These are phyloP conservation scores for Chalciporus sp. DNA, from an alignment of 1,284 basidiomycete species.

Conservation along the genomic window DNA sequence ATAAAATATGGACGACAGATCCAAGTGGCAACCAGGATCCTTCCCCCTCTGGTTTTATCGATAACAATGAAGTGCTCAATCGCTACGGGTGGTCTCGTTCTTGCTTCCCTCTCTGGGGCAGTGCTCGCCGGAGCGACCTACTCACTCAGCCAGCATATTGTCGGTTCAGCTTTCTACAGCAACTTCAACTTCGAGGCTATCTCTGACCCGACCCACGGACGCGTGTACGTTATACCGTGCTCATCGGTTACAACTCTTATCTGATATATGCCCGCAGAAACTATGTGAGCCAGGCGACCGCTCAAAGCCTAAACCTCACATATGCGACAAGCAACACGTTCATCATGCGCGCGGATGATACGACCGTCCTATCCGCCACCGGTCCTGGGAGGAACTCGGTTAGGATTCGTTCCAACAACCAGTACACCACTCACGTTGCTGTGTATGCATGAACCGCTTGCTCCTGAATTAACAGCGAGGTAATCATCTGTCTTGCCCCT, in stretches of 20 bases:
- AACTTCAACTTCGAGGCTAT: slow-evolving; percentile 48
- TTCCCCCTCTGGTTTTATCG: neutral
- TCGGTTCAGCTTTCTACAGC: slow-evolving; percentile 45
- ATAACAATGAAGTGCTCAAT: slow-evolving; percentile 20
- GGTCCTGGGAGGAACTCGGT: slow-evolving; percentile 64
- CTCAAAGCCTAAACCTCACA: slow-evolving; percentile 48
- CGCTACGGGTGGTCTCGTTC: slow-evolving; percentile 4
- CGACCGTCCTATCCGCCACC: slow-evolving; percentile 43
- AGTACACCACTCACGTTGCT: slow-evolving; percentile 55
- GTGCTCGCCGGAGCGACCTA: slow-evolving; percentile 40
- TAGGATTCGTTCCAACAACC: slow-evolving; percentile 52
- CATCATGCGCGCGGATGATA: slow-evolving; percentile 56
- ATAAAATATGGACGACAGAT: slow-evolving; percentile 15
- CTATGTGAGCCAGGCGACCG: slow-evolving; percentile 52
- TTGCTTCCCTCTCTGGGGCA: slow-evolving; percentile 16
- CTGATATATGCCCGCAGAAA: slow-evolving; percentile 38
- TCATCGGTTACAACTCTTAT: neutral
- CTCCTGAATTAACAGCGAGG: neutral
- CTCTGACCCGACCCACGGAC: slow-evolving; percentile 48
- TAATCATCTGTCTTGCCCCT: slow-evolving; percentile 5
- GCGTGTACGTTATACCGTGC: slow-evolving; percentile 40
- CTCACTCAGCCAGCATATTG: slow-evolving; percentile 38
- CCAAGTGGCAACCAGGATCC: neutral
- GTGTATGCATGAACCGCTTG: slow-evolving; percentile 45
- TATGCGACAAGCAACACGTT: slow-evolving; percentile 49